Conservation (phyloP, 78 protist genomes). For the Bigelowiella natans region DNA sequence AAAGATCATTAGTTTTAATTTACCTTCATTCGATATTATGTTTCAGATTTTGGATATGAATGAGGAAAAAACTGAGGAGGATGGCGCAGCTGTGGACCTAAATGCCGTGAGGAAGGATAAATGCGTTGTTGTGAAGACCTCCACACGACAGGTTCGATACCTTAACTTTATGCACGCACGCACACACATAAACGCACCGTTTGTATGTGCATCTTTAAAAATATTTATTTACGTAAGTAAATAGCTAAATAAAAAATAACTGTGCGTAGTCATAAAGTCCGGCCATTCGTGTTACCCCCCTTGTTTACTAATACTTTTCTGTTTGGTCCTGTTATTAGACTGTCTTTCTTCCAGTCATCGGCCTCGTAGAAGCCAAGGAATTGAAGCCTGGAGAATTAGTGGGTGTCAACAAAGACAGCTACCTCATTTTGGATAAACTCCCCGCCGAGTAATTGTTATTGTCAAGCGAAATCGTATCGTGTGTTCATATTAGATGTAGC, state of each 20-base stretch:
- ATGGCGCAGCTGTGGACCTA: slow-evolving; percentile 35
- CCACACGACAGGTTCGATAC: slow-evolving; percentile 61
- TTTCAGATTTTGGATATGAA: slow-evolving; percentile 48
- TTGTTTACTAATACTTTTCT: neutral
- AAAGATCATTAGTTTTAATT: too few relatives aligned
- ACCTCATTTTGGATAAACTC: slow-evolving; percentile 78
- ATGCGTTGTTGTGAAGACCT: slow-evolving; percentile 78
- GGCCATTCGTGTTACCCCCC: neutral
- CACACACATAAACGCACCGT: neutral
- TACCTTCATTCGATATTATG: neutral
- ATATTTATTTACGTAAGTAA: neutral
- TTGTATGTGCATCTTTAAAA: neutral
- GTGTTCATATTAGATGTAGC: too few relatives aligned
- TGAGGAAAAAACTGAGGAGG: slow-evolving; percentile 55
- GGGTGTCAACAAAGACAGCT: slow-evolving; percentile 97
- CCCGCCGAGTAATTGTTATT: slow-evolving; percentile 79
- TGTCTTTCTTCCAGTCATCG: slow-evolving; percentile 92
- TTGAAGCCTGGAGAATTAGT: slow-evolving; percentile 97
- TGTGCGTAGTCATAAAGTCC: too few relatives aligned
- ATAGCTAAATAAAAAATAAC: neutral
- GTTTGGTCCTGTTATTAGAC: slow-evolving; percentile 44
- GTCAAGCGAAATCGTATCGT: neutral
- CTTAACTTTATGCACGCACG: neutral
- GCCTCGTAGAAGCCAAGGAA: slow-evolving; percentile 81
- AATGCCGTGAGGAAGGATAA: slow-evolving; percentile 59